These are phyloP conservation scores for Plasmopara muralis DNA, from an alignment of 352 stramenopile genomes.

Conservation along the genomic window DNA sequence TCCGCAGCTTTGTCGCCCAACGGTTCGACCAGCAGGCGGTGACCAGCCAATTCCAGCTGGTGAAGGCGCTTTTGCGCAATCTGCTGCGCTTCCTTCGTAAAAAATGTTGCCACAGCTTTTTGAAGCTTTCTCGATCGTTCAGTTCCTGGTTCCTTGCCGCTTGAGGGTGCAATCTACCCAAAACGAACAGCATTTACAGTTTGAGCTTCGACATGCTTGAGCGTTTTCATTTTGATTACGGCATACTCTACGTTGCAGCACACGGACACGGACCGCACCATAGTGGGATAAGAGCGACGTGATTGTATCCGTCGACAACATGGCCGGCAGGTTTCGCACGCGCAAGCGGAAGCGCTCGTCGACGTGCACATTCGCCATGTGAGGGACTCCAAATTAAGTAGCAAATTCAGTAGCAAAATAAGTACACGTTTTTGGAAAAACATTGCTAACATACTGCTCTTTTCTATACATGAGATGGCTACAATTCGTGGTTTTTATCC, in stretches of 20 bases:
- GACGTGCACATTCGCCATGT: neutral
- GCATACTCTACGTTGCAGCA: slow-evolving; percentile 33
- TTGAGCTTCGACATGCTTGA: slow-evolving; percentile 7
- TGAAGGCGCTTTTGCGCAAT: slow-evolving; percentile 40
- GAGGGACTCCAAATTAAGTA: slow-evolving; percentile 1
- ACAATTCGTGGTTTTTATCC: slow-evolving; percentile 16
- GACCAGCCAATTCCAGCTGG: slow-evolving; percentile 47
- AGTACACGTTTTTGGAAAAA: neutral
- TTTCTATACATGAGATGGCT: slow-evolving; percentile 1
- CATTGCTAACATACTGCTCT: neutral
- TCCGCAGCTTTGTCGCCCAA: slow-evolving; percentile 13
- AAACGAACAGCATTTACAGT: slow-evolving; percentile 2
- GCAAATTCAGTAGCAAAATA: too few species aligned
- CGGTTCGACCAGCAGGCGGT: slow-evolving; percentile 32
- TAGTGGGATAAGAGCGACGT: slow-evolving; percentile 55
- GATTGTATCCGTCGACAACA: slow-evolving; percentile 49
- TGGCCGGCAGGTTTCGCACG: slow-evolving; percentile 51
- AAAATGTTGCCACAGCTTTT: slow-evolving; percentile 47
- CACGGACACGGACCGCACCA: slow-evolving; percentile 38
- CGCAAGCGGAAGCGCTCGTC: slow-evolving; percentile 33
- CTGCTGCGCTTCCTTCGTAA: slow-evolving; percentile 19
- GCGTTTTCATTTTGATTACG: neutral
- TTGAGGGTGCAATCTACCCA: slow-evolving; percentile 21
- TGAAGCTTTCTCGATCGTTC: slow-evolving; percentile 14
- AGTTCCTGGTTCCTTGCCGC: slow-evolving; percentile 28